Percentiles rank a stretch among this genome's conserved stretches.
phyloP scores from a whole-genome alignment of 192 early-diverging fungal species.

The Pilobolus umbonatus region DNA sequence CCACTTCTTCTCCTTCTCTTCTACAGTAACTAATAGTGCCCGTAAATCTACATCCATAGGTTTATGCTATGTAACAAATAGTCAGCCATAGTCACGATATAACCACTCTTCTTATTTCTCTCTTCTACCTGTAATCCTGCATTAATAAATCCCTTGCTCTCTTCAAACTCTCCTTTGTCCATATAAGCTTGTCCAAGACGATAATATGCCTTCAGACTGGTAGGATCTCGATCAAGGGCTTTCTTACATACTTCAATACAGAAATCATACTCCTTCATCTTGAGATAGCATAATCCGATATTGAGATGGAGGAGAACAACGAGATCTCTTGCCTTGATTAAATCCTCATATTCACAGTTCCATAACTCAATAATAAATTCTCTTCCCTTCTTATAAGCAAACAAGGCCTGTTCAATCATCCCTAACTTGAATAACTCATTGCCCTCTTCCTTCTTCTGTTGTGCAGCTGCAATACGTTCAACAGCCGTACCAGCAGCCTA shows the following conservation, averaged over 20 bases:
- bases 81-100: too few relatives aligned
- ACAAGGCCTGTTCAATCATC: conserved; percentile 21
- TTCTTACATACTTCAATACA: conserved; percentile 29
- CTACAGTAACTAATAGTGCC: not conserved
- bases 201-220: conserved; percentile 38
- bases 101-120: too few relatives aligned
- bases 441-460: conserved; percentile 40
- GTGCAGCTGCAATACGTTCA: conserved; percentile 26
- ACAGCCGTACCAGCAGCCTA: conserved; percentile 32
- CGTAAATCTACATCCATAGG: not conserved
- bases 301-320: conserved; percentile 24
- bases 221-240: conserved; percentile 26
- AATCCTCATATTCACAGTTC: conserved; percentile 22
- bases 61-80: not conserved
- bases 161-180: conserved; percentile 37
- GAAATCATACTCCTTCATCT: conserved; percentile 6
- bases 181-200: conserved; percentile 42
- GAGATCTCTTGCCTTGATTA: conserved; percentile 10
- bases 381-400: conserved; percentile 34
- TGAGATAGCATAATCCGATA: conserved; percentile 22
- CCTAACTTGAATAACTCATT: conserved; percentile 35
- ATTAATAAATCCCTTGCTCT: conserved; percentile 27
- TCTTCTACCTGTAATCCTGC: conserved; percentile 20
- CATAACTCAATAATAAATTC: conserved; percentile 25
- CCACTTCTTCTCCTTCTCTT: not conserved